phyloP scores from a whole-genome alignment of 1,284 basidiomycete species.

The Blastosporella zonata region DNA sequence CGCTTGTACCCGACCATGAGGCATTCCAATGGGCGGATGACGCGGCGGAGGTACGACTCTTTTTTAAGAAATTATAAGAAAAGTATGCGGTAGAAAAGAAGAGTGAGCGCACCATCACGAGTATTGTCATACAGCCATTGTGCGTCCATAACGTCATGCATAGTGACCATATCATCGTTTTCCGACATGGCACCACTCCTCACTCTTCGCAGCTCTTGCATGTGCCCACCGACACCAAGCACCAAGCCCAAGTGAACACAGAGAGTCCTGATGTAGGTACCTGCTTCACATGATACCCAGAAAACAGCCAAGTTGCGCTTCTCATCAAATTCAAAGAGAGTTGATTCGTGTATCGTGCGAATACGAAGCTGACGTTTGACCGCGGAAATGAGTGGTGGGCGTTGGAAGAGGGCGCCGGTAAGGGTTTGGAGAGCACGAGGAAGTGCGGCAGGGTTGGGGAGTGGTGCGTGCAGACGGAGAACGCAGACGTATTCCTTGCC shows the following conservation, averaged over 20 bases:
- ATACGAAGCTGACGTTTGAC: conserved; percentile 99
- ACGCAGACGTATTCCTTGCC: conserved; percentile 99
- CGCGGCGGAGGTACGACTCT: conserved; percentile 97
- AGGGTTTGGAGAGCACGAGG: conserved; percentile 95
- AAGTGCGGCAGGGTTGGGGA: conserved; percentile 82
- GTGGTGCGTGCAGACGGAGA: conserved; percentile 83
- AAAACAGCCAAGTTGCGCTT: conserved; percentile 97
- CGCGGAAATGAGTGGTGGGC: conserved; percentile 97
- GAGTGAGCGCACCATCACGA: conserved; percentile 73
- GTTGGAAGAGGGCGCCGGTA: conserved; percentile 98
- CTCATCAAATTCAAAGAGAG: conserved; percentile 96
- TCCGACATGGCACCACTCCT: conserved; percentile 95
- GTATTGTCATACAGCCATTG: conserved; percentile 99
- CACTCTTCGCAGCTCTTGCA: conserved; percentile 97
- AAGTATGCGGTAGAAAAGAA: not conserved
- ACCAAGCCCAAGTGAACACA: conserved; percentile 97
- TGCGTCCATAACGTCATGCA: conserved; percentile 99
- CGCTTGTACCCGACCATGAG: conserved; percentile 96
- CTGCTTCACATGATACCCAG: conserved; percentile 98
- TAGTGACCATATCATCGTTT: conserved; percentile 98
- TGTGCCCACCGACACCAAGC: conserved; percentile 97
- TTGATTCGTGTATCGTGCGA: conserved; percentile 96
- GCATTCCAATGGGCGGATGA: conserved; percentile 93
- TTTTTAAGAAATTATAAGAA: conserved; percentile 1
- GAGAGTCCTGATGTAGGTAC: conserved; percentile 97